A percentile compares a stretch with the other conserved stretches of the same genome.
Conservation (phyloP, 1,284 basidiomycete species). For the Fistulina hepatica region DNA sequence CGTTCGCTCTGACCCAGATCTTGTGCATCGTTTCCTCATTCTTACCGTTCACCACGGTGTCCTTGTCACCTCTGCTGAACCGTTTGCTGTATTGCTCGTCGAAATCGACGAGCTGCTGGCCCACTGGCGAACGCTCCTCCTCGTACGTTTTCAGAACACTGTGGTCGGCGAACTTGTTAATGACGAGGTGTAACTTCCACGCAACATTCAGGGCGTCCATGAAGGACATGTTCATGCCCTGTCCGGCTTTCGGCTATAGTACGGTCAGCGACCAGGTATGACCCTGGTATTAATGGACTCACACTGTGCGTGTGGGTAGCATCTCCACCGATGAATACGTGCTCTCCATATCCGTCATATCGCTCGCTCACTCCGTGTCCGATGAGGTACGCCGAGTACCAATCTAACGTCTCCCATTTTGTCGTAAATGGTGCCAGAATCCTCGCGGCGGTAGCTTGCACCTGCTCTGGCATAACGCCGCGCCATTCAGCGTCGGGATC, state of each 20-base stretch:
- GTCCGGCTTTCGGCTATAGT: conserved; percentile 12
- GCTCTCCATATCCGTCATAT: conserved; percentile 13
- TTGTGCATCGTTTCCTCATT: too few species aligned
- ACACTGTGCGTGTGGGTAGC: too few species aligned
- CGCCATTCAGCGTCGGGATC: conserved; percentile 17
- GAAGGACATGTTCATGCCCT: conserved; percentile 16
- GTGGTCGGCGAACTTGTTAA: conserved; percentile 12
- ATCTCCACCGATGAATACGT: conserved; percentile 14
- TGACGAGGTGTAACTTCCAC: conserved; percentile 21
- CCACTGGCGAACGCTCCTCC: conserved; percentile 22
- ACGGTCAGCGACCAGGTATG: background rate
- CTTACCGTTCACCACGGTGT: too few species aligned
- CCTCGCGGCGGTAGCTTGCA: conserved; percentile 17
- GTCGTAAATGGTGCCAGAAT: conserved; percentile 17
- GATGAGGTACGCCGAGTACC: conserved; percentile 17
- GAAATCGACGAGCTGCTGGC: too few species aligned
- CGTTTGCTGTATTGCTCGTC: too few species aligned
- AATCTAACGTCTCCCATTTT: conserved; percentile 19
- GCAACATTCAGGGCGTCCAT: conserved; percentile 18
- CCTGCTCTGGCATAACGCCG: too few species aligned
- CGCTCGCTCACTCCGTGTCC: conserved; percentile 15
- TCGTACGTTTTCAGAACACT: conserved; percentile 20
- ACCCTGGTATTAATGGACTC: background rate
- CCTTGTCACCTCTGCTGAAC: too few species aligned
- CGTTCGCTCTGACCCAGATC: too few species aligned